Evolutionary conservation across 768 basidiomycete species (phyloP).

Genomic region (Boletus vinaceobasis): DNA sequence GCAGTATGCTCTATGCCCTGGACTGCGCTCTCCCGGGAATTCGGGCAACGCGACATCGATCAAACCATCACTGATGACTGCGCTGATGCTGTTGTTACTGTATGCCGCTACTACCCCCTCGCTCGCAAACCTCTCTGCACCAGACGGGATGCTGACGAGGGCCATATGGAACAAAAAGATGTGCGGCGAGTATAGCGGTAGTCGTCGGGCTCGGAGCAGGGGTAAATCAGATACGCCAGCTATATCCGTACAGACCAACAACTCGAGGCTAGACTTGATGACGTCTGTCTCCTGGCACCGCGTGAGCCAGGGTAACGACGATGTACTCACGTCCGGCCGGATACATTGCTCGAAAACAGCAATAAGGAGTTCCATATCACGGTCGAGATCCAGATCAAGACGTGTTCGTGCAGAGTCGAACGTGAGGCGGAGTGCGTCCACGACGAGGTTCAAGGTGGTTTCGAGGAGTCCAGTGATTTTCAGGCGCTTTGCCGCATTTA

Average conservation of each 20-base stretch:
- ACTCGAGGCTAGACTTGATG: slow-evolving; percentile 69
- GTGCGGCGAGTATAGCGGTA: slow-evolving; percentile 71
- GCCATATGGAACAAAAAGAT: slow-evolving; percentile 86
- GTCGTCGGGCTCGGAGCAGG: slow-evolving; percentile 57
- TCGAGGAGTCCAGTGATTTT: slow-evolving; percentile 59
- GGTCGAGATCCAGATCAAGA: slow-evolving; percentile 62
- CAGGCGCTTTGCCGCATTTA: slow-evolving; percentile 62
- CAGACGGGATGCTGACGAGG: slow-evolving; percentile 67
- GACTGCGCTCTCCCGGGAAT: slow-evolving; percentile 70
- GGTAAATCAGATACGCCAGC: slow-evolving; percentile 66
- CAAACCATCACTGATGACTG: slow-evolving; percentile 69
- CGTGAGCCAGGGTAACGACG: slow-evolving; percentile 74
- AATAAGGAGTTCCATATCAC: slow-evolving; percentile 77
- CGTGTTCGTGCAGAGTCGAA: slow-evolving; percentile 62
- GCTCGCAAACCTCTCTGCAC: slow-evolving; percentile 82
- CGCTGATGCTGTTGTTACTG: slow-evolving; percentile 75
- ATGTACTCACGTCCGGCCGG: slow-evolving; percentile 60
- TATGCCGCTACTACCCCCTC: slow-evolving; percentile 81
- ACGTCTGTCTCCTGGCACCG: slow-evolving; percentile 79
- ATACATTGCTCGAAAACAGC: slow-evolving; percentile 83
- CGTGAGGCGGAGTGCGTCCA: slow-evolving; percentile 62
- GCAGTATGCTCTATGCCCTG: slow-evolving; percentile 79
- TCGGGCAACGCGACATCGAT: slow-evolving; percentile 68
- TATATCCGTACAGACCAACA: slow-evolving; percentile 66
- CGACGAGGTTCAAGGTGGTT: slow-evolving; percentile 56